Evolutionary conservation across 257 asterid genomes (phyloP), one percentile per base, ranked within the genome.

Genomic region (Vinca minor): DNA sequence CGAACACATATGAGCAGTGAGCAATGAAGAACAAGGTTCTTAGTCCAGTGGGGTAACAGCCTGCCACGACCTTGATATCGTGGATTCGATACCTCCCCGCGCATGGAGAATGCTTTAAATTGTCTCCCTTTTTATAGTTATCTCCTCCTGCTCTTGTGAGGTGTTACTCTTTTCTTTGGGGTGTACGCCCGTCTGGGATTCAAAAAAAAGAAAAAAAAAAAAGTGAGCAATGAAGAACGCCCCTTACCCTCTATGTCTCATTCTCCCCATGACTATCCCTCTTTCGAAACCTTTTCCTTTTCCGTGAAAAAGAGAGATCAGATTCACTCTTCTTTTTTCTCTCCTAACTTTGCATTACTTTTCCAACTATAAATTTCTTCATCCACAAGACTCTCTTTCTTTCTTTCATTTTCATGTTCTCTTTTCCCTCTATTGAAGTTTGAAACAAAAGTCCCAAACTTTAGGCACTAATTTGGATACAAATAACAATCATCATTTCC

Each of bases 381-480:
- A 74, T 73, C 70, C 60, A 34, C 79, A 67, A 77, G 68, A 69
- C 56, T 41, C 46, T 41, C 17, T 41, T 17, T 41, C 46, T 41
- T 7, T 41, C 46, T 41, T 42, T 42, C 67, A 77, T 68, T 64
- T 59, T 63, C 55, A 69, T 54, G 68, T 68, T 76, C 72, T 69
- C 77, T 66, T 80, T 86, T 80, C 94, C 94, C 92, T 67, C 88
- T 78, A 74, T 53, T 68, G 68, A 76, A 78, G 77, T 88, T 88
- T 86, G 81, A 85, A 83, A 73, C 85, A 72, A 73, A 79, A 77
- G n/a, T n/a, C 67, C 87, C 71, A 46, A 45, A 71, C 81, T 74
- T 84, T 72, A 21, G 79, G 77, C 81, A 74, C 82, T 38, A 73
- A 82, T 78, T 87, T 82, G 94, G 89, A 85, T 82, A 83, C 42